These are phyloP conservation scores for Azolla pinnata DNA, from an alignment of 75 land plant species.

Conservation along the genomic window DNA sequence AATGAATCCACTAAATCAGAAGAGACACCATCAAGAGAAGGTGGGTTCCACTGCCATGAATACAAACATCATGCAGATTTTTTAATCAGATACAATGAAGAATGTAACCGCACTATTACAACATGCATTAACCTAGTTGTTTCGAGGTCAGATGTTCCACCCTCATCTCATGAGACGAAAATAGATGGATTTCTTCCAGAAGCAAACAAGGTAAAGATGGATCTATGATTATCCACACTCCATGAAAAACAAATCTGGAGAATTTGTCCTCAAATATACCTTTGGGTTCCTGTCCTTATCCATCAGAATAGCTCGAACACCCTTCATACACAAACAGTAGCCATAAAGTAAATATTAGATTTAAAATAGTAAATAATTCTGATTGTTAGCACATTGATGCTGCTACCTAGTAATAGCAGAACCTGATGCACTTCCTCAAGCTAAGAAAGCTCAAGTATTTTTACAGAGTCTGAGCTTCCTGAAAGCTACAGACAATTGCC, in stretches of 20 bases:
- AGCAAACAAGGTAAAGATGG: background rate
- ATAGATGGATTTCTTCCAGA: no score
- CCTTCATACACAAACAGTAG: conserved; percentile 28
- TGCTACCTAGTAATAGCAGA: no score
- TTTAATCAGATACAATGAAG: background rate
- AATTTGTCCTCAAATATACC: conserved; percentile 27
- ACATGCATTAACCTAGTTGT: background rate
- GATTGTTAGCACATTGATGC: no score
- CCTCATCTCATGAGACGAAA: no score
- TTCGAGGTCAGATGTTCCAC: background rate
- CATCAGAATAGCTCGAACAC: conserved; percentile 71
- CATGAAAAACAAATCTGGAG: background rate
- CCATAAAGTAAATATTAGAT: background rate
- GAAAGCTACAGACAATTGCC: no score
- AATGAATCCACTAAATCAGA: conserved; percentile 52
- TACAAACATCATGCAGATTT: conserved; percentile 1
- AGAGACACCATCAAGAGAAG: conserved; percentile 49
- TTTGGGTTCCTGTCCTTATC: conserved; percentile 75
- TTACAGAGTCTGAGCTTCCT: no score
- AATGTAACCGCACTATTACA: background rate
- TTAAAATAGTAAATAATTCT: background rate
- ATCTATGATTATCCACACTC: background rate
- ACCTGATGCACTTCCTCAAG: no score
- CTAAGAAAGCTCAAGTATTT: no score
- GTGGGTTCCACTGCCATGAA: conserved; percentile 72